Base-by-base conservation (phyloP, 208 protist species). In the Herpetomonas samuelpessoai region DNA sequence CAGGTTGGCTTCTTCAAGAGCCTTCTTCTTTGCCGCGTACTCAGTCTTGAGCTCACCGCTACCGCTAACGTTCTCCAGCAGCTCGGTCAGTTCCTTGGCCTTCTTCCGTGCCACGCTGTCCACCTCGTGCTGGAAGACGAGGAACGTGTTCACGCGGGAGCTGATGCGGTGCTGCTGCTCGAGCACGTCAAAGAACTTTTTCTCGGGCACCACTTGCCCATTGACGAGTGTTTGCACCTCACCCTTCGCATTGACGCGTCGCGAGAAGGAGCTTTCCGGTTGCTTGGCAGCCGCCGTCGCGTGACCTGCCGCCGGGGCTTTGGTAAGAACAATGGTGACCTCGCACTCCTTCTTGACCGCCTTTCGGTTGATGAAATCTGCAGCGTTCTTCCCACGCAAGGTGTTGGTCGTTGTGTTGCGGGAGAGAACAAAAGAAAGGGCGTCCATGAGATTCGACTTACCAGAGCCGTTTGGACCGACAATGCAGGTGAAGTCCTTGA, bases 361-460 rank as follows among this genome's bases (percentile, higher is more conserved):
- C 19, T 79, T 80, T 51, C 86, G 73, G 65, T 97, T 86, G 39
- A 99, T 97, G 25, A 99, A 83, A 57, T 99, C 95, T n/a, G 79
- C 86, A 1, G 92, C 60, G 10, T 75, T 49, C 24, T 67, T 81
- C 21, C 88, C 80, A 27, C 98, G 93, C 39, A 99, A 71, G 21
- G 82, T 65, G 14, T 65, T 18, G 28, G 48, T 25, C 22, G 61
- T 62, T 29, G 84, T 63, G 45, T 83, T 76, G 28, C 79, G 73
- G 45, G 96, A 96, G n/a, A 99, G 66, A 14, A 98, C 98, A 70
- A 99, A 99, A 50, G 82, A 88, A 18, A 99, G 82, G 10, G 98
- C 98, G 68, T 99, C 98, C 96, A 99, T 99, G n/a, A 99, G 46
- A 76, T 99, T 99, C 9, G 91, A 98, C 72, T 99, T 99, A 53